Percentiles rank a stretch among this genome's conserved stretches.
These are phyloP conservation scores for Russula compacta DNA, from an alignment of 768 basidiomycete genomes.

Conservation along the genomic window DNA sequence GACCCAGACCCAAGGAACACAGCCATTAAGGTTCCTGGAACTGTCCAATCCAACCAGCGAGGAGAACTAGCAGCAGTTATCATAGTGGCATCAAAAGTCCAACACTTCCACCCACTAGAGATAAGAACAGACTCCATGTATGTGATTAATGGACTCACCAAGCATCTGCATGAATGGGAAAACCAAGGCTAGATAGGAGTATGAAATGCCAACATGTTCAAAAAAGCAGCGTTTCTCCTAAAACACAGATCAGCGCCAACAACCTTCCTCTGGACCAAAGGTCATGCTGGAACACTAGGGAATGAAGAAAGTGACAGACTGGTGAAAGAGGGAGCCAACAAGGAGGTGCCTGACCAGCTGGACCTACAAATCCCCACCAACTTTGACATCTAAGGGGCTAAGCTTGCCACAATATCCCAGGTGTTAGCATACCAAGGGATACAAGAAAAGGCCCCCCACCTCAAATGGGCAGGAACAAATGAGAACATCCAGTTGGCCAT, in stretches of 20 bases:
- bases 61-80: neutral
- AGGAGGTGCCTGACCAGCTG: neutral
- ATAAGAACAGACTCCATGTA: neutral
- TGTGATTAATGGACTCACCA: neutral
- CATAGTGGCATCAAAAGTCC: rapidly evolving
- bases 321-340: neutral
- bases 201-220: too few species aligned
- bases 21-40: neutral
- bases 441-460: too few species aligned
- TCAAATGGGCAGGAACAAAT: too few species aligned
- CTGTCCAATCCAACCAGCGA: neutral
- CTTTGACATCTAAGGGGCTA: neutral
- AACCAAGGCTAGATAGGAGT: neutral
- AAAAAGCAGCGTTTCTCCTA: too few species aligned
- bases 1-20: neutral
- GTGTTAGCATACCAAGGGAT: neutral
- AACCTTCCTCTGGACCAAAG: too few species aligned
- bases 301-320: conserved; percentile 13
- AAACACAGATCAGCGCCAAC: too few species aligned
- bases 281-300: neutral
- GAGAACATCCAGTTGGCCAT: too few species aligned
- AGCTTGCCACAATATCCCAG: neutral
- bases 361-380: neutral
- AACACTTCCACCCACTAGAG: neutral
- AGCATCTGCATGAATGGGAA: neutral